Conservation (phyloP, 1,284 basidiomycete genomes). For the Salmacisia buchloeana region DNA sequence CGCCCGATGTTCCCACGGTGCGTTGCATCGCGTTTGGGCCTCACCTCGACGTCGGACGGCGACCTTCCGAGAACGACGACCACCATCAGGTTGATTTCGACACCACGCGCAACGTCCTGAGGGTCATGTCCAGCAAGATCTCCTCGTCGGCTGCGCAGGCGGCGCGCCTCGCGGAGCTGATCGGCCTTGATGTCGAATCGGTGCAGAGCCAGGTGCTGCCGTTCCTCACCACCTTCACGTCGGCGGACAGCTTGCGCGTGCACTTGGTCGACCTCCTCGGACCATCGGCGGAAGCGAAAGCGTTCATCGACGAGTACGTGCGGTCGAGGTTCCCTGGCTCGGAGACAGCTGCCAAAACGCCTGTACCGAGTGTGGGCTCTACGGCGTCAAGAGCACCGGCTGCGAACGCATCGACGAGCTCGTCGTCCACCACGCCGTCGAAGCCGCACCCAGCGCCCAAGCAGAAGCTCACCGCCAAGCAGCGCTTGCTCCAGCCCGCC, state of each 20-base stretch:
- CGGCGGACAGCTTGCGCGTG: background rate
- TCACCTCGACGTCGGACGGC: too few species aligned
- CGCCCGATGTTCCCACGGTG: too few species aligned
- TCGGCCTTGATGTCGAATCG: constrained; percentile 11
- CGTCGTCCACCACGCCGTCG: background rate
- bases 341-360: background rate
- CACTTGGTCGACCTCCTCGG: constrained; percentile 13
- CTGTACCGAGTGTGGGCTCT: too few species aligned
- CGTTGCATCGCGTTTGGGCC: too few species aligned
- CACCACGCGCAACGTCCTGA: background rate
- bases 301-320: constrained; percentile 6
- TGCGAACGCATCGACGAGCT: too few species aligned
- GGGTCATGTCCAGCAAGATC: background rate
- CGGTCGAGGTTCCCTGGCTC: background rate
- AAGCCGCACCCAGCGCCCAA: background rate
- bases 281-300: background rate
- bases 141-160: too few species aligned
- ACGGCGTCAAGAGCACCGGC: too few species aligned
- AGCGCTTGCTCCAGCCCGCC: background rate
- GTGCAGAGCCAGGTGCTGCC: constrained; percentile 6
- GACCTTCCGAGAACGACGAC: too few species aligned
- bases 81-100: too few species aligned
- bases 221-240: constrained; percentile 9
- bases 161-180: constrained; percentile 9
- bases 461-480: background rate